Evolutionary conservation across 805 yeast species (phyloP), one percentile per base, ranked within the genome.

Genomic region (Yarrowia bubula): DNA sequence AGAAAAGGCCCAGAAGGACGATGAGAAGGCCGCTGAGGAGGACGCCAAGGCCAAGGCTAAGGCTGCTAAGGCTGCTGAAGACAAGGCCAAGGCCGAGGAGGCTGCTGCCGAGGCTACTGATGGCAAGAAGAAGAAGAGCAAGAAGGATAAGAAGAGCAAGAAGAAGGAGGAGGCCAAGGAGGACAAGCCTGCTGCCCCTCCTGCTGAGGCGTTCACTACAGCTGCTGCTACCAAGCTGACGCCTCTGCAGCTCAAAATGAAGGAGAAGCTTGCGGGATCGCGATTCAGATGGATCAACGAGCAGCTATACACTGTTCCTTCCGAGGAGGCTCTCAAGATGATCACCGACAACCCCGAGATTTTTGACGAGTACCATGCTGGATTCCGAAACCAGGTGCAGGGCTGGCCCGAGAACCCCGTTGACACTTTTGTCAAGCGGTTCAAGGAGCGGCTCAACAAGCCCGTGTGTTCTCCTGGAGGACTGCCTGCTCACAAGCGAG

Each of bases 371-470:
- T 95, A 95, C 71, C 99, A 96, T 74, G 88, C 86, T 66, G 99
- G 99, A 0, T 95, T 95, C 80, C 82, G 96, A 70, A 87, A 92
- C 13, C 99, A 95, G 75, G 98, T 95, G 15, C 92, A 89, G 72
- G 82, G 91, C 18, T 95, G 99, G 99, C 99, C 99, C 2, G 97
- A 93, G 76, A 95, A 95, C 72, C 99, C 99, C 0, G 97, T 95
- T n/a, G 88, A 92, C 76, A 88, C 88, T 1, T 89, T 92, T 76
- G 92, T 90, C 1, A 79, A 84, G 9, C 90, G 88, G 71, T 81
- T 95, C 65, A 84, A 84, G 67, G 70, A 66, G 33, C 73, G 79
- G 0, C 69, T 77, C 0, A 74, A 79, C 11, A 87, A 82, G 71
- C 86, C 87, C n/a, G 85, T 92, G 4, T 90, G 88, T 75, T 96